Base-by-base conservation (phyloP, 2,329 filamentous ascomycete genomes). In the Calonectria ilicicola region DNA sequence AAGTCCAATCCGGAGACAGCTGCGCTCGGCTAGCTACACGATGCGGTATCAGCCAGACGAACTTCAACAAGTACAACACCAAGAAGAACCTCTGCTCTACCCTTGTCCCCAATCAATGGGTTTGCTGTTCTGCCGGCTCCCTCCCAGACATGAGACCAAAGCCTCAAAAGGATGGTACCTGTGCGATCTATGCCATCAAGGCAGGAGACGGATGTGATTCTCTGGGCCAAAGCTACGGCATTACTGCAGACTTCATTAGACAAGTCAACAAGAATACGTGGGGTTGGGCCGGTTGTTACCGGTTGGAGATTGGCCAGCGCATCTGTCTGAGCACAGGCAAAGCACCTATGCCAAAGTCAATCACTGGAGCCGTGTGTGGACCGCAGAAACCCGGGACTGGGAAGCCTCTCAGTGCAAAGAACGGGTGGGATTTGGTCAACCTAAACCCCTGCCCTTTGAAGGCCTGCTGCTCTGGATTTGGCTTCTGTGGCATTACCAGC, bases 391-490 rank as follows among this genome's bases (percentile, higher is more conserved):
- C 79, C 3, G 81, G 79, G 8, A 81, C 83, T 0, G 66, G 58
- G 14, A 74, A 72, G n/a, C 80, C 80, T 0, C 19, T 77, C 0
- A 76, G 80, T 15, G 69, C 74, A 1, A 83, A 81, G n/a, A 82
- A 76, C 17, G 42, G 69, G 0, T 72, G 51, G 79, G 79, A 78
- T 63, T 77, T 88, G 4, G 73, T 80, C 0, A 75, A 79, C 10
- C 77, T 89, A 7, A 90, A 89, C 72, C 85, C 83, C 0, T 90
- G 88, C 71, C 85, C 85, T 0, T 78, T 87, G 0, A 85, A 86
- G 29, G 83, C 81, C 0, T 86, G 85, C 75, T 87, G 85, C 74
- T 81, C 83, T 15, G 78, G 81, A 21, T 85, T 85, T 80, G 87
- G 87, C 0, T 81, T 86, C 60, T 89, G 87, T 27, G 87, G 87